A percentile compares a stretch with the other conserved stretches of the same genome.
Evolutionary conservation across 805 yeast species (phyloP).

Genomic region (Saturnispora saitoi): DNA sequence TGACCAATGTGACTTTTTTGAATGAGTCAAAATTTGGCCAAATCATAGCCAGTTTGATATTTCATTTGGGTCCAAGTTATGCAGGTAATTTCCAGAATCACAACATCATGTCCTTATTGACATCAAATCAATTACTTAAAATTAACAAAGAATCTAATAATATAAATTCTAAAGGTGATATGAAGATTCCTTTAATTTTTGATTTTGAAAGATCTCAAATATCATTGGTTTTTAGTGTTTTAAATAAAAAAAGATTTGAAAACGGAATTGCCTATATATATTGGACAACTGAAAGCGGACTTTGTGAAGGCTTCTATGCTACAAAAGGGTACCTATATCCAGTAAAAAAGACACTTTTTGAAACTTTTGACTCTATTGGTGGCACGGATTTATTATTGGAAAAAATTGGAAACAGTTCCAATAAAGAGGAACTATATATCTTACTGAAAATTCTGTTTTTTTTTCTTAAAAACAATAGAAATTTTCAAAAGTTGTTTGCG

Average conservation of each 20-base stretch:
- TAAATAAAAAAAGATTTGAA: background rate
- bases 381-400: slow-evolving; percentile 41
- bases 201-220: background rate
- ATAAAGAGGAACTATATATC: slow-evolving; percentile 27
- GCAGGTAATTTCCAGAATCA: slow-evolving; percentile 35
- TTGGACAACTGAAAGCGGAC: background rate
- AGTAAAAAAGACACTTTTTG: background rate
- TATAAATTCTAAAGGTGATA: background rate
- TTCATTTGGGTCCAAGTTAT: slow-evolving; percentile 40
- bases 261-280: background rate
- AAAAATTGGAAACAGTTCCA: slow-evolving; percentile 37
- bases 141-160: background rate
- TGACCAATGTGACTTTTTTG: slow-evolving; percentile 21
- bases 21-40: slow-evolving; percentile 20
- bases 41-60: slow-evolving; percentile 8
- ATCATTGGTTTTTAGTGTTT: background rate
- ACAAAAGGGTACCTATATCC: background rate
- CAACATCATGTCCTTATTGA: slow-evolving; percentile 29
- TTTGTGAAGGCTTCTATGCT: background rate
- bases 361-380: slow-evolving; percentile 36
- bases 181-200: background rate
- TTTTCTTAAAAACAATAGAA: slow-evolving; percentile 32
- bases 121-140: slow-evolving; percentile 1
- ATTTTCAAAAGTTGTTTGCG: slow-evolving; percentile 54
- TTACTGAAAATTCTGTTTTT: slow-evolving; percentile 36